Percentiles rank a stretch among this genome's conserved stretches.
Conservation (phyloP, 495 filamentous ascomycete species). For the Hypoxylon intermedium region DNA sequence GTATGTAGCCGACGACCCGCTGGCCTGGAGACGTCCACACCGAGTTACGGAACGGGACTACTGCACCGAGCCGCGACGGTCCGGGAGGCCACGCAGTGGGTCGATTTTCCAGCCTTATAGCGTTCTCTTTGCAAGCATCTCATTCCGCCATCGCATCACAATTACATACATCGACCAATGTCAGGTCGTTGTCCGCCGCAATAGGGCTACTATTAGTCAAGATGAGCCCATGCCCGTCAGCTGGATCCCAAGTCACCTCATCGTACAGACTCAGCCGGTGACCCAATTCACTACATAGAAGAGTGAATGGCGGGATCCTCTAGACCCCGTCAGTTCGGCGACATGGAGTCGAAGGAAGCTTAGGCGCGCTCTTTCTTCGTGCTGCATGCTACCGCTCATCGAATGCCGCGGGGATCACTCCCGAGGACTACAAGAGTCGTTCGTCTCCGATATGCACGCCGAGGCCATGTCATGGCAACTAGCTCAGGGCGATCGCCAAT, state of each 20-base stretch:
- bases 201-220: conserved; percentile 24
- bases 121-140: conserved; percentile 23
- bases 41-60: conserved; percentile 35
- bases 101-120: conserved; percentile 36
- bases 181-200: not conserved
- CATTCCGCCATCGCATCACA: conserved; percentile 27
- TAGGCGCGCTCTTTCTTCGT: not conserved
- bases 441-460: conserved; percentile 17
- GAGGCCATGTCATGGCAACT: conserved; percentile 13
- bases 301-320: conserved; percentile 92
- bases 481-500: conserved; percentile 30
- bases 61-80: conserved; percentile 27
- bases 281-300: not conserved
- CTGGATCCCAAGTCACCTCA: not conserved
- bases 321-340: conserved; percentile 96
- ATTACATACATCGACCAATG: conserved; percentile 30
- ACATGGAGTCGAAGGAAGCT: conserved; percentile 55
- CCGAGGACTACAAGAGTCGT: not conserved
- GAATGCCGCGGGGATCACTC: not conserved
- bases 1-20: conserved; percentile 22
- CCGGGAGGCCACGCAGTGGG: conserved; percentile 30
- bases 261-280: conserved; percentile 2
- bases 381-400: no score
- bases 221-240: conserved; percentile 21
- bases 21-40: conserved; percentile 32